These are phyloP conservation scores for Citrus sinensis DNA, from an alignment of 345 rosid species.

Conservation along the genomic window DVS_A1.0 CM039163.1:40172501-40173000, in stretches of 20 bases:
- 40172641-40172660: not conserved
- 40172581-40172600: not conserved
- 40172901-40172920: conserved; percentile 12
- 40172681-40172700: not conserved
- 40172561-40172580: not conserved
- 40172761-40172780: no score
- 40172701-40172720: not conserved
- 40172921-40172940: not conserved
- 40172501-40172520: not conserved
- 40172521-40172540: not conserved
- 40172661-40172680: no score
- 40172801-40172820: not conserved
- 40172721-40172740: not conserved
- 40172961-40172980: not conserved
- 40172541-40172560: not conserved
- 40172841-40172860: not conserved
- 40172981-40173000: not conserved
- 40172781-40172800: not conserved
- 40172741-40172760: not conserved
- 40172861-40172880: conserved; percentile 34
- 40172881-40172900: conserved; percentile 8
- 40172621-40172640: not conserved
- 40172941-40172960: conserved; percentile 10
- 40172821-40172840: not conserved
- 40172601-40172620: not conserved